These are phyloP conservation scores for Phaffia tasmanica DNA, from an alignment of 768 basidiomycete genomes.

Conservation along the genomic window DNA sequence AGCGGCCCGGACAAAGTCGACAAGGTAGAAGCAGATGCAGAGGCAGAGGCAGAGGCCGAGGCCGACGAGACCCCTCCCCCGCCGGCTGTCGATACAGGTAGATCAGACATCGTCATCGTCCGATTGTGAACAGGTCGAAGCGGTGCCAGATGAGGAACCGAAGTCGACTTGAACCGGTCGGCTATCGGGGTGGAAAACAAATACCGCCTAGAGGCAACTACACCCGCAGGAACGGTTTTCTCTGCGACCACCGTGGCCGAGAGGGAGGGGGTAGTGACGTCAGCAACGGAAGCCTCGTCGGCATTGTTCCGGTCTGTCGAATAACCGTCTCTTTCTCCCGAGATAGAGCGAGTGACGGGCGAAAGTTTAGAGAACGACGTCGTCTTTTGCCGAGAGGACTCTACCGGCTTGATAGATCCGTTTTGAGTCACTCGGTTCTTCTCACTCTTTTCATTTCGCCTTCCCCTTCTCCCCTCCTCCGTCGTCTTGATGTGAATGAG, in stretches of 20 bases:
- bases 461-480: no score
- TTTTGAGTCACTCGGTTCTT: no score
- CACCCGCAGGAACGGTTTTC: conserved; percentile 14
- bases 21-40: neutral
- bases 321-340: neutral
- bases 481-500: no score
- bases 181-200: conserved; percentile 24
- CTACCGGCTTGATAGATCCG: no score
- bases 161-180: conserved; percentile 21
- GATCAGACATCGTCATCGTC: neutral
- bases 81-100: neutral
- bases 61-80: neutral
- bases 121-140: no score
- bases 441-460: no score
- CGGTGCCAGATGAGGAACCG: no score
- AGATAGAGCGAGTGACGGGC: neutral
- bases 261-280: neutral
- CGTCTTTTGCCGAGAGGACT: no score
- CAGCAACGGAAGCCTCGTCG: neutral
- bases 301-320: neutral
- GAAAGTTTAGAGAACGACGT: neutral
- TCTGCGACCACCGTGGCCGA: neutral
- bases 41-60: no score
- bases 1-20: neutral
- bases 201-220: conserved; percentile 20